Percentiles rank a stretch among this genome's conserved stretches.
Conservation (phyloP, 2,329 filamentous ascomycete species). For the Exophiala dermatitidis region DNA sequence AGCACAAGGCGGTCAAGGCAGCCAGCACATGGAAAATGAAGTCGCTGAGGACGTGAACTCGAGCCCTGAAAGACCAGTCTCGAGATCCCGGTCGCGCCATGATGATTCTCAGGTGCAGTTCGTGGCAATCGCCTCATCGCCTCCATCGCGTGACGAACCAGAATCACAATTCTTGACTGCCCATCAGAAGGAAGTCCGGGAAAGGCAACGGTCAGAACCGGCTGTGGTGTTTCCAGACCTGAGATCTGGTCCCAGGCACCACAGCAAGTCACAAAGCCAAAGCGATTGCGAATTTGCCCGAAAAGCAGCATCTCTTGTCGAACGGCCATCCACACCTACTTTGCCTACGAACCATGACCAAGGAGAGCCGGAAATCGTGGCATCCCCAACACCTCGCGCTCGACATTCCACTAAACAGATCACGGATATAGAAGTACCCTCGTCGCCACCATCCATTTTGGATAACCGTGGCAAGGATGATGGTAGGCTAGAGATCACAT, state of each 20-base stretch:
- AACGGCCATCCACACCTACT: slow-evolving; percentile 22
- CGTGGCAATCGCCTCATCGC: slow-evolving; percentile 58
- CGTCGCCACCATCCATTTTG: slow-evolving; percentile 25
- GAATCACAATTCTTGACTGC: slow-evolving; percentile 73
- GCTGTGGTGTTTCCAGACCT: slow-evolving; percentile 63
- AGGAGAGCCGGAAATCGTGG: slow-evolving; percentile 18
- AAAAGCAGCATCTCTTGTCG: slow-evolving; percentile 15
- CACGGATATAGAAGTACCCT: slow-evolving; percentile 25
- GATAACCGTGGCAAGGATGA: slow-evolving; percentile 10
- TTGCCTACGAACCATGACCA: slow-evolving; percentile 19
- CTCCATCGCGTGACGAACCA: slow-evolving; percentile 38
- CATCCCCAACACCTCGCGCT: slow-evolving; percentile 27
- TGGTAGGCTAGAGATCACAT: slow-evolving; percentile 7
- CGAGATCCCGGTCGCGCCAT: slow-evolving; percentile 56
- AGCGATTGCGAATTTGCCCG: slow-evolving; percentile 19
- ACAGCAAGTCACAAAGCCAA: slow-evolving; percentile 9
- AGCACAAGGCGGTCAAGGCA: slow-evolving; percentile 11
- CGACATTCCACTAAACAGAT: slow-evolving; percentile 16
- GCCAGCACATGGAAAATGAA: background rate
- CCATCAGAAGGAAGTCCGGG: slow-evolving; percentile 67
- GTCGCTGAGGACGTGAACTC: background rate
- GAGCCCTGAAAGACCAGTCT: slow-evolving; percentile 39
- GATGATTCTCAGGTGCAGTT: slow-evolving; percentile 79
- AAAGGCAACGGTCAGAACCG: slow-evolving; percentile 59
- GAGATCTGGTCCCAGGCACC: slow-evolving; percentile 46